Base-by-base conservation (phyloP, 2,329 filamentous ascomycete genomes). In the Penicillium italicum region DNA sequence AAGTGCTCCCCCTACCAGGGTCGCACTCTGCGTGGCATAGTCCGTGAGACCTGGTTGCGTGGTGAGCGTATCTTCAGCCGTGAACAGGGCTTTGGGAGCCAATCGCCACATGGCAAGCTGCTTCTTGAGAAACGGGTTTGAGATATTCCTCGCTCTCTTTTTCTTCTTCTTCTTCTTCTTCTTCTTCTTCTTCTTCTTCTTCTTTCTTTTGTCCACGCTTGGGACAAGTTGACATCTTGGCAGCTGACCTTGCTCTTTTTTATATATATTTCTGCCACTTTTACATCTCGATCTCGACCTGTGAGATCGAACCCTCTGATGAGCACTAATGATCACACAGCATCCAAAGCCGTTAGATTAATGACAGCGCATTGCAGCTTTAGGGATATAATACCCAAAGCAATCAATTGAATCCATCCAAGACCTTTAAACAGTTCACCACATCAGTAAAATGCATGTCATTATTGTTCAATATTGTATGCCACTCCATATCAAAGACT, bases 1-100 rank as follows among this genome's bases (percentile, higher is more conserved):
- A 90, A 91, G 69, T 92, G 91, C 78, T 91, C 87, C 54, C 91
- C 92, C 0, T 97, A 95, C 80, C 88, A 96, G 72, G 90, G 90
- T 20, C 88, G 87, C 73, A 81, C 78, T 31, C 86, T 97, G 66
- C 82, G 80, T 44, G 92, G 92, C 1, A 83, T 91, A 56, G 91
- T 96, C 11, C 79, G 77, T 56, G 90, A 95, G 80, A 96, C 92
- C 8, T 96, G 90, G 89, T 69, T 97, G 59, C 81, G 91, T 7
- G 92, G 92, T 0, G 78, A 77, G 61, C 86, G 82, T 70, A 81
- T 96, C n/a, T 95, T 88, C 72, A 81, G 83, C 59, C 79, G 89
- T 31, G 85, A 83, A n/a, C 65, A 68, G n/a, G 74, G 74, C 20
- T 78, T 78, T 55, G 67, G 67, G 20, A 65, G 65, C 41, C 71